Percentiles rank a stretch among this genome's conserved stretches.
Evolutionary conservation across 1,139 yeast genomes (phyloP).

Genomic region (Suhomyces kunorum): DNA sequence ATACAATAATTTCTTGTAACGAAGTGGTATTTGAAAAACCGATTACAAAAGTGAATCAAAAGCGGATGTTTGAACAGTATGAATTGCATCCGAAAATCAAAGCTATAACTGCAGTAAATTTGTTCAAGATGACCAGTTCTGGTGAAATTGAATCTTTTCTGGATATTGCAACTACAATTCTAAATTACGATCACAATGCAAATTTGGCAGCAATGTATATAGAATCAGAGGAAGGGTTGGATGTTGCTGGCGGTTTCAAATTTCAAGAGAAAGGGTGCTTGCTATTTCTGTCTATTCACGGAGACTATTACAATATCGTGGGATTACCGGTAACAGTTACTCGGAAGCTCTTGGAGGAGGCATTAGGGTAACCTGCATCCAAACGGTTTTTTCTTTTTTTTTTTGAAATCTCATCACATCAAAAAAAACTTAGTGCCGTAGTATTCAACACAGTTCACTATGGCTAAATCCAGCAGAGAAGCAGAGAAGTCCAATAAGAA

Average conservation of each 20-base stretch:
- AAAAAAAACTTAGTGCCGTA: slow-evolving; percentile 8
- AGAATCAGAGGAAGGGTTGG: slow-evolving; percentile 67
- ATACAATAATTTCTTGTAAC: slow-evolving; percentile 71
- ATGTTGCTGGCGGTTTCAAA: slow-evolving; percentile 92
- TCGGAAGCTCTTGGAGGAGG: slow-evolving; percentile 38
- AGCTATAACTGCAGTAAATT: slow-evolving; percentile 70
- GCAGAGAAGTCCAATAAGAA: slow-evolving; percentile 4
- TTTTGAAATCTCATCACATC: slow-evolving; percentile 16
- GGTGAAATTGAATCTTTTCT: slow-evolving; percentile 12
- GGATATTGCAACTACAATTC: slow-evolving; percentile 26
- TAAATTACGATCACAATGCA: slow-evolving; percentile 46
- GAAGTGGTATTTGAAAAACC: slow-evolving; percentile 81
- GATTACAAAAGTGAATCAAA: slow-evolving; percentile 38
- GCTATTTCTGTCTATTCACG: slow-evolving; percentile 61
- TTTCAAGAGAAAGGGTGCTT: slow-evolving; percentile 74
- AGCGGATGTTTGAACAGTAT: slow-evolving; percentile 51
- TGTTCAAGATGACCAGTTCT: slow-evolving; percentile 43
- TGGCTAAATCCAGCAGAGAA: slow-evolving; percentile 8
- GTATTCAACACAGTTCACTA: background rate
- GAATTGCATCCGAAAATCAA: slow-evolving; percentile 44
- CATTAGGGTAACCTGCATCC: background rate
- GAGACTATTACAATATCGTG: slow-evolving; percentile 87
- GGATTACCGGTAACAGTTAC: slow-evolving; percentile 78
- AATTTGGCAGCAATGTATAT: slow-evolving; percentile 62
- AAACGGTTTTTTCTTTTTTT: background rate